A percentile compares a stretch with the other conserved stretches of the same genome.
Conservation (phyloP, 202 grass and related monocot species). For the Elaeis oleifera region DNA sequence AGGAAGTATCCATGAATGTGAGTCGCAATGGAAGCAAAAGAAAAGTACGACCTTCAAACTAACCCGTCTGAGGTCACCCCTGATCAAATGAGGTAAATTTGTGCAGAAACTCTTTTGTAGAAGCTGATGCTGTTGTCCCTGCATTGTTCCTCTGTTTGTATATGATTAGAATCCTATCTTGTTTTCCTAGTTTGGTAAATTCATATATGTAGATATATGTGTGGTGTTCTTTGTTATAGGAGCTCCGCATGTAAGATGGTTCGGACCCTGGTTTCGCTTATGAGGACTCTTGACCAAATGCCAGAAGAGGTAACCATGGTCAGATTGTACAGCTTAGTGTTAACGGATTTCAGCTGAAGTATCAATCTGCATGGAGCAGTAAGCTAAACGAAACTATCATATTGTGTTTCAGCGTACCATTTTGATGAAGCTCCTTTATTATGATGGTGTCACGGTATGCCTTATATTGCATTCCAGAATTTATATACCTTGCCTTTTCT, state of each 20-base stretch:
- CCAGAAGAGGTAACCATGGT: slow-evolving; percentile 58
- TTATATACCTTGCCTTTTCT: too few relatives aligned
- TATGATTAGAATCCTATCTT: neutral
- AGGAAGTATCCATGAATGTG: slow-evolving; percentile 90
- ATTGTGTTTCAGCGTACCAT: slow-evolving; percentile 66
- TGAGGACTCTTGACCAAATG: slow-evolving; percentile 97
- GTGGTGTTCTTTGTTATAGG: slow-evolving; percentile 23
- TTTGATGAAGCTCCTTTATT: slow-evolving; percentile 94
- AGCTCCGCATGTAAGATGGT: slow-evolving; percentile 97
- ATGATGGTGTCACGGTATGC: slow-evolving; percentile 80
- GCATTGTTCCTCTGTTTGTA: neutral
- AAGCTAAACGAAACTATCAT: too few relatives aligned
- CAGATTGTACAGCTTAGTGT: too few relatives aligned
- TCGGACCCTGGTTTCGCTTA: slow-evolving; percentile 84
- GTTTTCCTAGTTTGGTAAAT: neutral
- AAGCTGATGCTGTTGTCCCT: slow-evolving; percentile 11
- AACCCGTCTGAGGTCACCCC: slow-evolving; percentile 70
- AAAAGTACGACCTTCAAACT: slow-evolving; percentile 55
- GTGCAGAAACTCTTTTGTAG: slow-evolving; percentile 19
- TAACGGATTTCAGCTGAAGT: too few relatives aligned
- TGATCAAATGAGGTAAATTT: slow-evolving; percentile 88
- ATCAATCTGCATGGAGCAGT: too few relatives aligned
- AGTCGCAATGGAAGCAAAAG: slow-evolving; percentile 79
- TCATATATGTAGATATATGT: neutral
- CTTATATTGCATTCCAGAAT: too few relatives aligned